Conservation (phyloP, 495 filamentous ascomycete species). For the Polyplosphaeria fusca region DNA sequence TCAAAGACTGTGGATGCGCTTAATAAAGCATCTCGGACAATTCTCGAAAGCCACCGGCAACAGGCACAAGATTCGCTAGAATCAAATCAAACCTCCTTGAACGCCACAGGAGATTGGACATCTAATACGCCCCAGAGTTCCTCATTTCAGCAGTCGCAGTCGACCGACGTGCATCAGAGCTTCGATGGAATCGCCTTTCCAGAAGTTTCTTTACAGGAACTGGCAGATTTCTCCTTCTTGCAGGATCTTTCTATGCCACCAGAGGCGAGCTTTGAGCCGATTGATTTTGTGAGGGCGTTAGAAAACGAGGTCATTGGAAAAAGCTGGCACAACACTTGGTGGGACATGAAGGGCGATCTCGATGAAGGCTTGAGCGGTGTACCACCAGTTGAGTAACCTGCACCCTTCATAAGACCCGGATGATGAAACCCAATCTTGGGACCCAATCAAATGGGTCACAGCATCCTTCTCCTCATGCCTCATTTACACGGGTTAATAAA, state of each 20-base stretch:
- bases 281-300: slow-evolving; percentile 7
- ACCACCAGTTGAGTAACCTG: no score
- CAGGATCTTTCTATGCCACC: background rate
- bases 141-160: background rate
- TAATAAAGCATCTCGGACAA: slow-evolving; percentile 11
- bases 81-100: background rate
- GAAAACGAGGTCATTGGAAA: slow-evolving; percentile 16
- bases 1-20: slow-evolving; percentile 11
- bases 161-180: background rate
- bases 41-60: background rate
- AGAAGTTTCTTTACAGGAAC: background rate
- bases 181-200: background rate
- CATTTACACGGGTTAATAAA: no score
- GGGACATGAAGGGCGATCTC: slow-evolving; percentile 15
- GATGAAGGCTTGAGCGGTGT: no score
- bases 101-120: background rate
- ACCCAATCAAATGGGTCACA: no score
- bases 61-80: background rate
- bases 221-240: background rate
- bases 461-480: no score
- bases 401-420: no score
- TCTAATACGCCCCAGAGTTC: no score
- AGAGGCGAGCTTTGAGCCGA: background rate
- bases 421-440: no score
- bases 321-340: slow-evolving; percentile 16